phyloP scores from a whole-genome alignment of 2,329 filamentous ascomycete species.

The Neofusicoccum umdonicola region DNA sequence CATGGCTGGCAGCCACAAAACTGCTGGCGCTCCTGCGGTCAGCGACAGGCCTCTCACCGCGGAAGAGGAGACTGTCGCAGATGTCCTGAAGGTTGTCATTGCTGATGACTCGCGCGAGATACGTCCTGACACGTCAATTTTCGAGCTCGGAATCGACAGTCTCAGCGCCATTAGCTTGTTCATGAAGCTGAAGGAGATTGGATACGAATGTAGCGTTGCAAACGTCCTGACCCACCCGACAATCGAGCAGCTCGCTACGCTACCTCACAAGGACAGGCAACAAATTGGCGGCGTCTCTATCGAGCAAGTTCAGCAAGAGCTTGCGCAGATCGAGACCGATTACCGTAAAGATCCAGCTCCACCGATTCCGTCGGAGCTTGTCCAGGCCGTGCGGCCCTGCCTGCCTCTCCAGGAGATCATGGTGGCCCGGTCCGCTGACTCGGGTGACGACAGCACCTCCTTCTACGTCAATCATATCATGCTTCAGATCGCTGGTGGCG shows the following conservation, averaged over 20 bases:
- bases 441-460: constrained; percentile 27
- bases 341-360: constrained; percentile 22
- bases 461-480: constrained; percentile 41
- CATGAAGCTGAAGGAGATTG: constrained; percentile 32
- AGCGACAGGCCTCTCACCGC: constrained; percentile 20
- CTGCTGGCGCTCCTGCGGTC: background rate
- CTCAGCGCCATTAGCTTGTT: constrained; percentile 38
- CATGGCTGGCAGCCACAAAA: constrained; percentile 8
- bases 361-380: constrained; percentile 16
- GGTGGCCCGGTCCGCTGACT: constrained; percentile 37
- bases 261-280: constrained; percentile 19
- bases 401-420: constrained; percentile 34
- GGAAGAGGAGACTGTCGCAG: constrained; percentile 28
- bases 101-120: constrained; percentile 22
- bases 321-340: constrained; percentile 23
- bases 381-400: constrained; percentile 27
- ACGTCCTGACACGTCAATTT: constrained; percentile 31
- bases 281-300: background rate
- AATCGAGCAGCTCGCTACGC: constrained; percentile 33
- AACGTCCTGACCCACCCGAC: constrained; percentile 35
- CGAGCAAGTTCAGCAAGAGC: constrained; percentile 10
- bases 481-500: constrained; percentile 30
- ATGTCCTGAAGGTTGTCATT: constrained; percentile 25
- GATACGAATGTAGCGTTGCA: constrained; percentile 35
- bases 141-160: constrained; percentile 40